Evolutionary conservation across 73 alveolate species (phyloP).

Genomic region (Paraurostyla sp.): DNA sequence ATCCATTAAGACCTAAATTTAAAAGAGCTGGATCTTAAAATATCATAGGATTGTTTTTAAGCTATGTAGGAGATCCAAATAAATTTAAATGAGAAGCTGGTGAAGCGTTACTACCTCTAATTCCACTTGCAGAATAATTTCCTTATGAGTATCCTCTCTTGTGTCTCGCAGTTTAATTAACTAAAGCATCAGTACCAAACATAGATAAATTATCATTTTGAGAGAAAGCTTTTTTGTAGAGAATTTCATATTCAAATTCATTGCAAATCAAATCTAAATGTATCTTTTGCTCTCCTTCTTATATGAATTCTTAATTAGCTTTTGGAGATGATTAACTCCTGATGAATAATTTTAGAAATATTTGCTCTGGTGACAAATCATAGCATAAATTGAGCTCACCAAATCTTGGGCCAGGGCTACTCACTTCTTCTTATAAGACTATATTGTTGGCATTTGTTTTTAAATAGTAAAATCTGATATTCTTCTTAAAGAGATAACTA

Average conservation of each 20-base stretch:
- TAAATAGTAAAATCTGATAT: not conserved
- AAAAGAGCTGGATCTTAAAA: not conserved
- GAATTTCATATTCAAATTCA: conserved; percentile 33
- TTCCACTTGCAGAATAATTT: not conserved
- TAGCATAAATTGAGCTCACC: conserved; percentile 8
- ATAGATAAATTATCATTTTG: too few relatives aligned
- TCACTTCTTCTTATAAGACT: not conserved
- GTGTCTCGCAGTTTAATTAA: not conserved
- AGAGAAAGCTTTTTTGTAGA: conserved; percentile 5
- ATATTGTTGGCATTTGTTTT: not conserved
- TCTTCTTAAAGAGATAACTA: conserved; percentile 11
- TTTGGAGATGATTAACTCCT: too few relatives aligned
- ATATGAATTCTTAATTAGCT: not conserved
- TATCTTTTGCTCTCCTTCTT: not conserved
- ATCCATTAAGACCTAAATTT: not conserved
- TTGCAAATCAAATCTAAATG: conserved; percentile 24
- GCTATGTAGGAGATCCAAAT: not conserved
- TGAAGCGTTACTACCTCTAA: conserved; percentile 10
- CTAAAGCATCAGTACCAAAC: not conserved
- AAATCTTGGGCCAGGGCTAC: not conserved
- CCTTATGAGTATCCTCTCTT: conserved; percentile 40
- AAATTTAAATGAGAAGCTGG: conserved; percentile 23
- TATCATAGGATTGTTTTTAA: not conserved
- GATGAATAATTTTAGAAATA: not conserved
- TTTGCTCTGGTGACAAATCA: conserved; percentile 25